Base-by-base conservation (phyloP, 208 protist genomes). In the Borovskyia barvae region DNA sequence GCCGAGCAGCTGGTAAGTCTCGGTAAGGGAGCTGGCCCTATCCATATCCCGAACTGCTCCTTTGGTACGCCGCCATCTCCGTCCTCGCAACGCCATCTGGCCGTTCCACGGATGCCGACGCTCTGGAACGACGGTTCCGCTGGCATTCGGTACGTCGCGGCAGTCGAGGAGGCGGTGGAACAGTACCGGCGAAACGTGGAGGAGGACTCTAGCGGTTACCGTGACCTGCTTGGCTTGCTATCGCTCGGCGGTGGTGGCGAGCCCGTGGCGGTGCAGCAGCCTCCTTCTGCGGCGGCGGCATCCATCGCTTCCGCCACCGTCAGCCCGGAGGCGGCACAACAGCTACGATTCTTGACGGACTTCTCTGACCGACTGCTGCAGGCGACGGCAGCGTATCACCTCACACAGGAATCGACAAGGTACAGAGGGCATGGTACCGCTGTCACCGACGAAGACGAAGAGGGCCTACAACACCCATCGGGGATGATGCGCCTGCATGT, bases 41-140 rank as follows among this genome's bases (percentile, higher is more conserved):
- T n/a, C n/a, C n/a, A n/a, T 14, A 20, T 19, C 37, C 39, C 26
- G 36, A 54, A 58, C 19, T 46, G 55, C 39, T 36, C 32, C 62
- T 22, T 53, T 1, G 51, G 60, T 29, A 66, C 50, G 1, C 33
- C 57, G 14, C 51, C 40, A 3, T 36, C 26, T 40, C 71, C 47
- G 33, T 35, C 45, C 5, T 46, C 48, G 22, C 28, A 51, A 4
- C 33, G 45, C 5, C 55, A 8, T 4, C 54, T 39, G 39, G 39
- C 62, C 15, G 55, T 25, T 1, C 64, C 64, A 40, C 60, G 59
- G 51, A 41, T 82, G 47, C 75, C 75, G 35, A 61, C 65, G 41
- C 46, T 82, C 48, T 82, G 75, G 75, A 71, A 66, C 22, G 66
- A 75, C 35, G 71, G 71, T 14, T 75, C 60, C 8, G 36, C 60